phyloP scores from a whole-genome alignment of 352 stramenopile genomes.

The Pythium insidiosum region DNA sequence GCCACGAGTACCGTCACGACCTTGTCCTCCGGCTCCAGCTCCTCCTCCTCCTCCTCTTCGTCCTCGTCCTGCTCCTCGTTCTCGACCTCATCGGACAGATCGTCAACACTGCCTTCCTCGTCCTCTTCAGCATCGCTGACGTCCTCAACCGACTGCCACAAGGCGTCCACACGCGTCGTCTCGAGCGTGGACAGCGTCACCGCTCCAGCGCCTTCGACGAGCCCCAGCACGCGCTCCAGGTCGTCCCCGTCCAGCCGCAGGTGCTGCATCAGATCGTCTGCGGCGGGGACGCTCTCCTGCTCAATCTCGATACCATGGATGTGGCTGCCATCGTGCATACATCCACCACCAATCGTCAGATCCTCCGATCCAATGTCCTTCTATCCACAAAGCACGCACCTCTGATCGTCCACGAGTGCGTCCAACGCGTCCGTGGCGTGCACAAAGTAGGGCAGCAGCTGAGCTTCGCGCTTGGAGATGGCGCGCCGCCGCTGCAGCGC shows the following conservation, averaged over 20 bases:
- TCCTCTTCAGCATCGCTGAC: background rate
- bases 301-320: slow-evolving; percentile 7
- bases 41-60: slow-evolving; percentile 31
- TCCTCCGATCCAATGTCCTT: background rate
- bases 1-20: too few species aligned
- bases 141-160: too few species aligned
- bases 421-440: slow-evolving; percentile 56
- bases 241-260: slow-evolving; percentile 4
- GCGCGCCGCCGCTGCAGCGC: slow-evolving; percentile 40
- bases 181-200: background rate
- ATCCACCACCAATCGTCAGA: background rate
- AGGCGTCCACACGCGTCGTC: background rate
- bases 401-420: slow-evolving; percentile 6
- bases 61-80: slow-evolving; percentile 11
- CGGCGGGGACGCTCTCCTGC: background rate
- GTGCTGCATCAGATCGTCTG: background rate
- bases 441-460: slow-evolving; percentile 53
- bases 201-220: slow-evolving; percentile 1
- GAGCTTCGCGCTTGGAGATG: slow-evolving; percentile 49
- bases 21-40: too few species aligned
- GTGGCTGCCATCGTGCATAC: background rate
- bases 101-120: background rate
- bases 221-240: slow-evolving; percentile 2
- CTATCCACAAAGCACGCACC: background rate
- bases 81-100: background rate